Evolutionary conservation across 2,329 filamentous ascomycete genomes (phyloP).

Genomic region (Cercospora sp.): DNA sequence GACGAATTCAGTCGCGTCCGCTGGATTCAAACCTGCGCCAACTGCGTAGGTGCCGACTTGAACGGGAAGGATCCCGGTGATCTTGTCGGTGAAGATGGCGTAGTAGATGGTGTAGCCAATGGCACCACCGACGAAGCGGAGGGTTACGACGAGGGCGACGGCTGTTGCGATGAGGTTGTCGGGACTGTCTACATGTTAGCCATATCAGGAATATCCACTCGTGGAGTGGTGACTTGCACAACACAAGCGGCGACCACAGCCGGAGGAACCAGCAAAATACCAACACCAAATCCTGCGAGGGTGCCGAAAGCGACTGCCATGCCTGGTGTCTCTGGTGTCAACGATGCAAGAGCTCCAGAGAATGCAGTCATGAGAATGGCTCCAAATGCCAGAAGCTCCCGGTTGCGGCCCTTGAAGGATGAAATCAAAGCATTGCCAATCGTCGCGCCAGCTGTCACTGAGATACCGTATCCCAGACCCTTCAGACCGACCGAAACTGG

Average conservation of each 20-base stretch:
- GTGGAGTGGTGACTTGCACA: neutral
- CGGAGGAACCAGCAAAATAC: constrained; percentile 65
- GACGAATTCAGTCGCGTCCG: constrained; percentile 15
- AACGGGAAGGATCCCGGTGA: constrained; percentile 50
- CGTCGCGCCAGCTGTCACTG: constrained; percentile 60
- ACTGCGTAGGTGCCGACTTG: constrained; percentile 51
- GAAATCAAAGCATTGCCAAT: constrained; percentile 59
- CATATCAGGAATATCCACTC: no score
- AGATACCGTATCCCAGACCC: constrained; percentile 53
- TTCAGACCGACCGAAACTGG: constrained; percentile 20
- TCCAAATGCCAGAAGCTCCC: constrained; percentile 59
- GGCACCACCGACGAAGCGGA: constrained; percentile 65
- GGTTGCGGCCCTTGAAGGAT: constrained; percentile 58
- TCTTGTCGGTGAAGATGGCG: constrained; percentile 52
- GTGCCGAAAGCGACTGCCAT: constrained; percentile 51
- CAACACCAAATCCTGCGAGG: constrained; percentile 62
- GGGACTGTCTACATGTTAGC: constrained; percentile 49
- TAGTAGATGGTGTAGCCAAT: constrained; percentile 42
- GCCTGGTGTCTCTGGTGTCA: constrained; percentile 25
- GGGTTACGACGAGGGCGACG: constrained; percentile 64
- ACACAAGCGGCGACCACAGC: constrained; percentile 60
- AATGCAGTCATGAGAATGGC: constrained; percentile 66
- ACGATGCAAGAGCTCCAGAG: constrained; percentile 30
- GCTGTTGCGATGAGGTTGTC: constrained; percentile 68
- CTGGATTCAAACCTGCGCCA: constrained; percentile 16